phyloP scores from a whole-genome alignment of 768 basidiomycete genomes.

The Mycena sanguinolenta region DNA sequence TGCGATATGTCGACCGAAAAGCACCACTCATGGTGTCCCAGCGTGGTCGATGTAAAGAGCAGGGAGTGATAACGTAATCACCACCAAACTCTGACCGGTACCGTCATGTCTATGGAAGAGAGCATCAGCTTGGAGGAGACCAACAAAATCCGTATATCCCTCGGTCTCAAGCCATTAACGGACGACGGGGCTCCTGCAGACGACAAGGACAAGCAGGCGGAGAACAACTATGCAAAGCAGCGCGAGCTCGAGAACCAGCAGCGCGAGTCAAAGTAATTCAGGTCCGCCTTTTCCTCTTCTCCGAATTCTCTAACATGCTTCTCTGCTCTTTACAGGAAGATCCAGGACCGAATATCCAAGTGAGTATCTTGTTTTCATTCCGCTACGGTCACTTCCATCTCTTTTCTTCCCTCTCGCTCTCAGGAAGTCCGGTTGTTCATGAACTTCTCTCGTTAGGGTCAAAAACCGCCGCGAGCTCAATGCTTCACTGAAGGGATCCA shows the following conservation, averaged over 20 bases:
- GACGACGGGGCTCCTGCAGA: slow-evolving; percentile 81
- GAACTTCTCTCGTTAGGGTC: slow-evolving; percentile 74
- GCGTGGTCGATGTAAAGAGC: slow-evolving; percentile 20
- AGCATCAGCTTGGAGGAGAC: slow-evolving; percentile 95
- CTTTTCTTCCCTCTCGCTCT: slow-evolving; percentile 52
- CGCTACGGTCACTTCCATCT: slow-evolving; percentile 62
- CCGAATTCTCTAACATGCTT: slow-evolving; percentile 43
- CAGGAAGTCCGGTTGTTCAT: slow-evolving; percentile 59
- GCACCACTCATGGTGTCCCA: slow-evolving; percentile 59
- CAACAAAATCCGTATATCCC: slow-evolving; percentile 93
- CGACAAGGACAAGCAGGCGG: slow-evolving; percentile 86
- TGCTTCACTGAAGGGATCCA: slow-evolving; percentile 91
- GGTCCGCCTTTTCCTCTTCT: slow-evolving; percentile 36
- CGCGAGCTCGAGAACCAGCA: slow-evolving; percentile 79
- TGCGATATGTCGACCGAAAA: slow-evolving; percentile 68
- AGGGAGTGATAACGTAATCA: slow-evolving; percentile 20
- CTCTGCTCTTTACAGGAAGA: slow-evolving; percentile 63
- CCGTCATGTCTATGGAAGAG: slow-evolving; percentile 80
- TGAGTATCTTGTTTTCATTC: slow-evolving; percentile 65
- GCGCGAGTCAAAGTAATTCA: slow-evolving; percentile 78
- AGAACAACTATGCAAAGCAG: slow-evolving; percentile 84
- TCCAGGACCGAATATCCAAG: slow-evolving; percentile 87
- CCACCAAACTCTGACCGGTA: slow-evolving; percentile 1
- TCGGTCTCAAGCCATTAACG: slow-evolving; percentile 94
- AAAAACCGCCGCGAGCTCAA: slow-evolving; percentile 94